Evolutionary conservation across 148 eudicot genomes (phyloP), one percentile per base, ranked within the genome.

Genomic region (Cornus suecica): DNA sequence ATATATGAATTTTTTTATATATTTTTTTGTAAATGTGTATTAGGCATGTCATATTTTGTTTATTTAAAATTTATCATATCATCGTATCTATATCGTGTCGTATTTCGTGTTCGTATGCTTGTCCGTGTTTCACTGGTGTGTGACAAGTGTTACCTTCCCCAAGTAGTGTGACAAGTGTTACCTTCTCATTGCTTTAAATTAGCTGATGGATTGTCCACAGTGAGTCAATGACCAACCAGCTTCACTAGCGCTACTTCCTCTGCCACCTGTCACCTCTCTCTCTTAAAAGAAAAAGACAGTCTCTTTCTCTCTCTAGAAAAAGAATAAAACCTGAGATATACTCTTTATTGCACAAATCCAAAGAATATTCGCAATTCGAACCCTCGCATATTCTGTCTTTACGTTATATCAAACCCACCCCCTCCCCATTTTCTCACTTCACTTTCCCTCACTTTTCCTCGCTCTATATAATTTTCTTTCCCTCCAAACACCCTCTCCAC

Each of bases 261-360:
- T 31, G 66, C 75, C 65, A 72, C 66, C 66, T 72, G 75, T 66
- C 75, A 2, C n/a, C 24, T 8, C 24, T n/a, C n/a, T n/a, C n/a
- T n/a, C n/a, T n/a, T n/a, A n/a, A n/a, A n/a, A n/a, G n/a, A 58
- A 58, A 58, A 18, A 58, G 23, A 56, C 54, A 41, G n/a, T 11
- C 28, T 29, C 65, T 54, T 63, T 58, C 51, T 32, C 48, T 72
- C 66, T 30, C 52, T 64, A 60, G 48, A 68, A 66, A 78, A 7
- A 76, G 86, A 80, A 85, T 81, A 76, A 78, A 85, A 83, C 85
- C 74, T 31, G 77, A 85, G 77, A 79, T 87, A 83, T 80, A 78
- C 89, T 66, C 72, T 41, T 29, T n/a, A 3, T 58, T 52, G 22
- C 4, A 16, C 31, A 67, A 14, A 68, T 67, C 66, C 65, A 76